Conservation (phyloP, 257 asterid genomes). For the Solanum virginianum region DNA sequence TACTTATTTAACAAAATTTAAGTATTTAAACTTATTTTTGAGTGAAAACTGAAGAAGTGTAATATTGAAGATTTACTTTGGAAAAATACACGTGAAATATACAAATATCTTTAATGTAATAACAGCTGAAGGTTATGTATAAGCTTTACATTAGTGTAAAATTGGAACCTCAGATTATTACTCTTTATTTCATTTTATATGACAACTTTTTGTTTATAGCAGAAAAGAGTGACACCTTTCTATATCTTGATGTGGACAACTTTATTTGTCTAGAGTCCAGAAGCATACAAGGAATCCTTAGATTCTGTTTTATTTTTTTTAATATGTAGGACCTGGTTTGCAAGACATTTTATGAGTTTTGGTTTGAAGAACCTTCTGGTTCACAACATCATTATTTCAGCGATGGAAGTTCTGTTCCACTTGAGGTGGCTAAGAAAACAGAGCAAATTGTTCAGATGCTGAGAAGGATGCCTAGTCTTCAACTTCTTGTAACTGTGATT, state of each 20-base stretch:
- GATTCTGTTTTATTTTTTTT: slow-evolving; percentile 3
- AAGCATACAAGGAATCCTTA: neutral
- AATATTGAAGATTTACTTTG: neutral
- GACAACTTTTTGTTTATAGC: neutral
- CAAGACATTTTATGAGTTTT: slow-evolving; percentile 96
- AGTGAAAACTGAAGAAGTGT: neutral
- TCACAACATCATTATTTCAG: slow-evolving; percentile 39
- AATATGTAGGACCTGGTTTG: slow-evolving; percentile 80
- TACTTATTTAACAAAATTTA: neutral
- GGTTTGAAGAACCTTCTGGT: slow-evolving; percentile 94
- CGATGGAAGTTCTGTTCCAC: slow-evolving; percentile 91
- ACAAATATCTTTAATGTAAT: neutral
- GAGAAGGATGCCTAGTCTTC: slow-evolving; percentile 72
- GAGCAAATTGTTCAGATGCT: slow-evolving; percentile 90
- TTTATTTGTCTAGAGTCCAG: neutral
- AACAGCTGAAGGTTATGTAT: neutral
- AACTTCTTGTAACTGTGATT: slow-evolving; percentile 69
- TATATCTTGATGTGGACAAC: neutral
- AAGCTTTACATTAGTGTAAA: neutral
- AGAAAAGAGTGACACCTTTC: neutral
- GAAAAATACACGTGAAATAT: neutral
- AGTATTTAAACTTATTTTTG: neutral
- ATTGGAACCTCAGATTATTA: neutral
- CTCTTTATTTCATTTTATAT: neutral
- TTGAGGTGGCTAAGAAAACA: slow-evolving; percentile 85